Evolutionary conservation across 1,139 yeast species (phyloP), one percentile per base, ranked within the genome.

Genomic region (Pichia sp.): DNA sequence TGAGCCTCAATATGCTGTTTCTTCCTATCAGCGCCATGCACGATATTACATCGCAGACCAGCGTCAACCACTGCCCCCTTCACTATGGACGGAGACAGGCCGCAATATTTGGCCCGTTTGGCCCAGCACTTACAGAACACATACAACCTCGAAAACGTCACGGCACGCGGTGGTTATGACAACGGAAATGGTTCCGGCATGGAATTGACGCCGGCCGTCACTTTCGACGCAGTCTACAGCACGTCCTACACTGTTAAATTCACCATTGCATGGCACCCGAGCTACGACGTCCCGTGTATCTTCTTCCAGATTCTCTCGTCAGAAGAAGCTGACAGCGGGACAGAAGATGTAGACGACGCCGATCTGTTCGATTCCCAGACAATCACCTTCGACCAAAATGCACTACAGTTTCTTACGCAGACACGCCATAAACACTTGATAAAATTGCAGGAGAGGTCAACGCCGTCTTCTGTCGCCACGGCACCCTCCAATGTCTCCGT

Each of bases 211-310:
- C 49, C 49, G 8, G 13, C 49, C 5, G 29, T 46, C n/a, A 46
- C 49, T 23, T 46, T 46, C 15, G n/a, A 8, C n/a, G 49, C 42
- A 5, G 5, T 46, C 5, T 34, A 32, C 29, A 31, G 16, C 8
- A 11, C 31, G 2, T 4, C 32, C 3, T 41, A 29, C 29, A 48
- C 15, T 8, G 29, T 48, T 1, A 13, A 48, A 26, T 31, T 48
- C 36, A 48, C 32, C 6, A 41, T 48, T 2, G 29, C 45, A 4
- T 16, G 15, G 10, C 51, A 48, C 16, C 51, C 51, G 2, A 23
- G 45, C 16, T 48, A 48, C n/a, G 44, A 48, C 15, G 45, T 19
- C 5, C 51, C 51, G 4, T 48, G 51, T 19, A 8, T 48, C 19
- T 48, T 29, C 16, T 48, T 48, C 31, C 51, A 48, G 11, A 48